phyloP scores from a whole-genome alignment of 2,329 filamentous ascomycete species.

The Ambrosiella beaveri region DNA sequence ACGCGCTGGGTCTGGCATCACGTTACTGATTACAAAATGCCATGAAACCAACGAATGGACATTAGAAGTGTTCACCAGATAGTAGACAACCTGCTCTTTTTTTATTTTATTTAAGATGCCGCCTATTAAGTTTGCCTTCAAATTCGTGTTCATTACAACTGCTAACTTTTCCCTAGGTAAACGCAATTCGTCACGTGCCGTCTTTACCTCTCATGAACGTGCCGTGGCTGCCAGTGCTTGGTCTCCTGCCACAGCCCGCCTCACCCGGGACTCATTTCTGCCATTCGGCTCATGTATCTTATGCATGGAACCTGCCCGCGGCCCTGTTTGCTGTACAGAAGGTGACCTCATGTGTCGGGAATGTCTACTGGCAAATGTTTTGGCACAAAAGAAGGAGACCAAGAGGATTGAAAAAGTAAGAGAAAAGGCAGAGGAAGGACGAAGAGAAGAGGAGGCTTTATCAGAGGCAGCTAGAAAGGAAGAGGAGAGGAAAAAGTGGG shows the following conservation, averaged over 20 bases:
- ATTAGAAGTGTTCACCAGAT: too few relatives aligned
- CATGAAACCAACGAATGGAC: too few relatives aligned
- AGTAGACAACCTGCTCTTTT: too few relatives aligned
- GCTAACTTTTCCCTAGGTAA: slow-evolving; percentile 36
- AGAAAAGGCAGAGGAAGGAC: slow-evolving; percentile 20
- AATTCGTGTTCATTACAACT: not conserved
- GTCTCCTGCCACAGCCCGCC: slow-evolving; percentile 65
- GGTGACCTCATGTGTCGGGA: slow-evolving; percentile 93
- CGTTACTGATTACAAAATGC: too few relatives aligned
- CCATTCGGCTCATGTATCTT: slow-evolving; percentile 78
- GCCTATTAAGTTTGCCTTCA: not conserved
- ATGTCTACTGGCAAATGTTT: slow-evolving; percentile 79
- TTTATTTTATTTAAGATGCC: not conserved
- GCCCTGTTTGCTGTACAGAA: slow-evolving; percentile 66
- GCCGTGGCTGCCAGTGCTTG: slow-evolving; percentile 65
- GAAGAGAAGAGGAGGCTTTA: slow-evolving; percentile 40
- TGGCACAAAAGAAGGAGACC: slow-evolving; percentile 81
- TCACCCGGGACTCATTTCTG: slow-evolving; percentile 80
- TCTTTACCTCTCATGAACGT: slow-evolving; percentile 89
- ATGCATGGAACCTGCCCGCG: slow-evolving; percentile 63
- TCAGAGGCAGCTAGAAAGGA: slow-evolving; percentile 20
- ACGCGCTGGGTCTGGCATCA: not conserved
- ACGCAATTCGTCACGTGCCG: slow-evolving; percentile 76
- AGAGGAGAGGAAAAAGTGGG: slow-evolving; percentile 64
- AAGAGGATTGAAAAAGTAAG: slow-evolving; percentile 56